A percentile compares a stretch with the other conserved stretches of the same genome.
These are phyloP conservation scores for Kuraishia cidri DNA, from an alignment of 805 yeast genomes.

Conservation along the genomic window DNA sequence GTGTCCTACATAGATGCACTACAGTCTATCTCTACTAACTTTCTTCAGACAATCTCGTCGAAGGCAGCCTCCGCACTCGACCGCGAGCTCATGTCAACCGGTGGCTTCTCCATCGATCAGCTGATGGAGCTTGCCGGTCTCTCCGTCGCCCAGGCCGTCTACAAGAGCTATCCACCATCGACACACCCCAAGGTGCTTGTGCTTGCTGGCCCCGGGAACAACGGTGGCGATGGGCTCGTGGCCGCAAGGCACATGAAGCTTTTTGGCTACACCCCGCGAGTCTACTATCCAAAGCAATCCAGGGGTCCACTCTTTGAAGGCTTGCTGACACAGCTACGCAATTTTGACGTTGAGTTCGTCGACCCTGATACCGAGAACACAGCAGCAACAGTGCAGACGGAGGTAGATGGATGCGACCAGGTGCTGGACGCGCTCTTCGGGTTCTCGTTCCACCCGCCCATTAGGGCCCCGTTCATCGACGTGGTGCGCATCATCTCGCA, in stretches of 20 bases:
- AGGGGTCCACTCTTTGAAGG: conserved; percentile 48
- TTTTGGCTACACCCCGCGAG: conserved; percentile 68
- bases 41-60: no score
- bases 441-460: conserved; percentile 85
- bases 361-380: conserved; percentile 23
- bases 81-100: conserved; percentile 76
- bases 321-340: conserved; percentile 56
- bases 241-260: conserved; percentile 86
- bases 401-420: conserved; percentile 28
- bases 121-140: conserved; percentile 96
- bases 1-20: no score
- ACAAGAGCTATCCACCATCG: conserved; percentile 52
- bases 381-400: conserved; percentile 13
- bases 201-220: conserved; percentile 92
- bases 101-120: conserved; percentile 78
- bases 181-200: conserved; percentile 42
- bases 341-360: conserved; percentile 55
- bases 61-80: conserved; percentile 72
- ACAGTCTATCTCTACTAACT: no score
- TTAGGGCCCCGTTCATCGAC: conserved; percentile 65
- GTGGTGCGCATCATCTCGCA: conserved; percentile 30
- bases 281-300: conserved; percentile 72
- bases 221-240: conserved; percentile 95
- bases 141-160: conserved; percentile 84
- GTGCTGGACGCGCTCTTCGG: conserved; percentile 87